Evolutionary conservation across 1,139 yeast species (phyloP), one percentile per base, ranked within the genome.

Genomic region (Nakaseomyces glabratus): DNA sequence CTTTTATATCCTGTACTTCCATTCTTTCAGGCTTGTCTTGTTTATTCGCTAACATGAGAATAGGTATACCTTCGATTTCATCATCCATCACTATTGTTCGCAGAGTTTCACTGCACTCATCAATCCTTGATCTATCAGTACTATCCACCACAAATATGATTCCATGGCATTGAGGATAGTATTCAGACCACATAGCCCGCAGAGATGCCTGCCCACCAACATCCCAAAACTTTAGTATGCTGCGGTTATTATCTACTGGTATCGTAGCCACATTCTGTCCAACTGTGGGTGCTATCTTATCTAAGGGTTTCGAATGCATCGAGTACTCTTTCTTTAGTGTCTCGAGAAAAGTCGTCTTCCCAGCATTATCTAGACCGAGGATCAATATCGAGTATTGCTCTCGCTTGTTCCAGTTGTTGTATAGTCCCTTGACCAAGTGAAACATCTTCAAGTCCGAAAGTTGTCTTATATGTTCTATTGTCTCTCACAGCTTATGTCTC

Each of bases 351-450:
- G 93, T 82, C 12, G 97, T 88, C 57, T 90, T 90, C 3, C 98
- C 98, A 0, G 97, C 95, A 63, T 88, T 86, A 58, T 90, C 97
- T 31, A 90, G 69, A 12, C 98, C 98, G 20, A 90, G 65, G 25
- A 90, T 82, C 28, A 90, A 66, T 4, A 90, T 73, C 1, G 84
- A 73, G 51, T 79, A 79, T 55, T 77, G 84, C 48, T 76, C 82
- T 46, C 66, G 68, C 38, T 68, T 64, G 33, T 75, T 76, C 61
- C 70, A 66, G 35, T 66, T 65, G 31, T 69, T 65, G 46, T 76
- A 77, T 2, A 79, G 49, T 3, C 82, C 75, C 47, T 69, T 71
- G 2, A 68, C 76, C 28, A 79, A 60, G 52, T 79, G 88, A 55
- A 76, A 79, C 86, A 79, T 78, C 14, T n/a, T 6, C 11, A n/a